Conservation (phyloP, 139 green algal species). For the Coelastrella sp. region DNA sequence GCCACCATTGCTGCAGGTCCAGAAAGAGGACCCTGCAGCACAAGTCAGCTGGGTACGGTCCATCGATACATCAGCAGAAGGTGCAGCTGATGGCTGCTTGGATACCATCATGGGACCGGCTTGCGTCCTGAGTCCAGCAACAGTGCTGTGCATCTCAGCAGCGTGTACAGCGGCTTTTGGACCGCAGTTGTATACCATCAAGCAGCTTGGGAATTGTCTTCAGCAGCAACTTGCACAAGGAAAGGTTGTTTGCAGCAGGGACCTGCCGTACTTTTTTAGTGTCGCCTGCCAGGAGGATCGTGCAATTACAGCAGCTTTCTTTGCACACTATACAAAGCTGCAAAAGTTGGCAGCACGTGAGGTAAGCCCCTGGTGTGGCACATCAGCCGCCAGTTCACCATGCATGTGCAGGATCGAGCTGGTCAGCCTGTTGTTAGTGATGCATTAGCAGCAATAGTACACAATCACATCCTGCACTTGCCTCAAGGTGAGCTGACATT, state of each 20-base stretch:
- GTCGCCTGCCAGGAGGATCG: not conserved
- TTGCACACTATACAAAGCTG: slow-evolving; percentile 22
- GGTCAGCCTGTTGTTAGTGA: too few species aligned
- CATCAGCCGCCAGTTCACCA: not conserved
- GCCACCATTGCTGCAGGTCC: not conserved
- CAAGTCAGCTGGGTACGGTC: not conserved
- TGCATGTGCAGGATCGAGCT: too few species aligned
- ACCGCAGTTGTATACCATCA: not conserved
- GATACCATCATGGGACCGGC: slow-evolving; percentile 7
- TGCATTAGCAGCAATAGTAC: too few species aligned
- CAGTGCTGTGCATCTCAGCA: not conserved
- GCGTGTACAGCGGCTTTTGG: not conserved
- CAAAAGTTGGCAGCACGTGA: not conserved
- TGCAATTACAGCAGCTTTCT: slow-evolving; percentile 13
- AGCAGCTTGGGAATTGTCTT: not conserved
- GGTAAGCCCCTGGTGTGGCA: not conserved
- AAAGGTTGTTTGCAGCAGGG: not conserved
- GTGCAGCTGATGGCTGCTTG: slow-evolving; percentile 1
- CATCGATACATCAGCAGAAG: not conserved
- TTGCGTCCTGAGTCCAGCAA: not conserved
- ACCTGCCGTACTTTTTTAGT: slow-evolving; percentile 19
- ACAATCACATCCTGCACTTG: too few species aligned
- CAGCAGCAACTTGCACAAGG: slow-evolving; percentile 9
- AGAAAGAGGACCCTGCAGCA: slow-evolving; percentile 8
- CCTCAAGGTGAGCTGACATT: too few species aligned